A percentile compares a stretch with the other conserved stretches of the same genome.
Conservation (phyloP, 2,329 filamentous ascomycete species). For the Penicillium sp. region DNA sequence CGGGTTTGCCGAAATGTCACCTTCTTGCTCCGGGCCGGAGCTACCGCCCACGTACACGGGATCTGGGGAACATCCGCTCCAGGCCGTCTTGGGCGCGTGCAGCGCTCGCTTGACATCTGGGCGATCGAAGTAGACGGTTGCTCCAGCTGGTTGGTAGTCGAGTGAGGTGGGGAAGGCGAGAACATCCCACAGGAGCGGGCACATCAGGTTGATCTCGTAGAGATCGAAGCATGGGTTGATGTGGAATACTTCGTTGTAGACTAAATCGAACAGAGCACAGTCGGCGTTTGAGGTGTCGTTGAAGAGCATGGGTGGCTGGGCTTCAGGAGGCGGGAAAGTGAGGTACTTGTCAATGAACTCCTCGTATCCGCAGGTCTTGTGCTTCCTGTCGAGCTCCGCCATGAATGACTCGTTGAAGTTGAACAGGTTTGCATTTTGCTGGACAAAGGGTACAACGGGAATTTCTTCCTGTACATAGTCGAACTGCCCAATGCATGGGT, state of each 20-base stretch:
- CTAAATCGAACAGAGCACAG: constrained; percentile 60
- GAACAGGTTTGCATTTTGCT: constrained; percentile 44
- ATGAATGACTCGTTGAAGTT: constrained; percentile 47
- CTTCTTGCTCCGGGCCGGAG: constrained; percentile 37
- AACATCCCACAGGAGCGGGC: constrained; percentile 67
- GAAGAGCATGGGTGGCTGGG: constrained; percentile 60
- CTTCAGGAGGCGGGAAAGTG: constrained; percentile 46
- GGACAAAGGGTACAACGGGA: constrained; percentile 44
- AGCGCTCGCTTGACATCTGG: constrained; percentile 67
- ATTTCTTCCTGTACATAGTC: constrained; percentile 35
- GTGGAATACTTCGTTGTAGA: constrained; percentile 53
- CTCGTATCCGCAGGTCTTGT: constrained; percentile 48
- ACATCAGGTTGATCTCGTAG: constrained; percentile 71
- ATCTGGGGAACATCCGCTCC: constrained; percentile 36
- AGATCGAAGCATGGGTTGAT: constrained; percentile 78
- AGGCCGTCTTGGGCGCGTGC: constrained; percentile 53
- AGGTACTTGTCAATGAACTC: constrained; percentile 52
- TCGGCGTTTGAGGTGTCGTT: constrained; percentile 41
- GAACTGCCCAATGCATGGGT: constrained; percentile 57
- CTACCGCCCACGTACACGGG: constrained; percentile 46
- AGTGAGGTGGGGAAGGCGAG: constrained; percentile 59
- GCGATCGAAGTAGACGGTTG: constrained; percentile 67
- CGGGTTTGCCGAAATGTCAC: constrained; percentile 51
- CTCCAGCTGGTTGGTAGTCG: constrained; percentile 61
- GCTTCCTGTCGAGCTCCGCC: constrained; percentile 39